Evolutionary conservation across 176 grass and related monocot species (phyloP), one percentile per base, ranked within the genome.

Genomic region (Avena eriantha): DNA sequence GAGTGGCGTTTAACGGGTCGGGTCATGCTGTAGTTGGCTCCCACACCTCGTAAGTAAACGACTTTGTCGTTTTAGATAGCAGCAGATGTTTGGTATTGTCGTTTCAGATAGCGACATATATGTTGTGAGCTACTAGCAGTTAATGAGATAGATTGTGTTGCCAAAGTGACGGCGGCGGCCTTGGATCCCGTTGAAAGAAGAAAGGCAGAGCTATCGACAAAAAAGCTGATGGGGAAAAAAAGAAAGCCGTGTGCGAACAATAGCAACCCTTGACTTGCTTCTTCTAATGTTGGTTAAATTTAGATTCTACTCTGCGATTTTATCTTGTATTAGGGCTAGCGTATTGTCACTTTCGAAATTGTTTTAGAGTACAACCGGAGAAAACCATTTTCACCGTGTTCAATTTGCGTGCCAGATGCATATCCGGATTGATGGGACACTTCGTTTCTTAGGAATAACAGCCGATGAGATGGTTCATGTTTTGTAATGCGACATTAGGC

Each of bases 391-490:
- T 19, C 9, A 46, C 10, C 0, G 0, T 15, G 0, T 48, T 3
- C 18, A 7, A 5, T 61, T 53, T 10, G 2, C 4, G 4, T 1
- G 77, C 3, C 2, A 0, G 14, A 53, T 23, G 53, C 0, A 10
- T 53, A 4, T 12, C 0, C 0, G 0, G 0, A 7, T 1, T 1
- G 8, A 1, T 19, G 1, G 4, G 12, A 22, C 31, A 10, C 0
- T 48, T 0, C 0, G 0, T 17, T 80, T 64, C 41, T 24, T 58
- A n/a, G 19, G 21, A 22, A 58, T 7, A 23, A n/a, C 9, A 3
- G 21, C 4, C 23, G 9, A 60, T 11, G n/a, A 60, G 8, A 23
- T 23, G 10, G 11, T 23, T 10, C 9, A 9, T 11, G 10, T 24
- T 24, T 22, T 11, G 29, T 12, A 29, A 63, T 2, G 22, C 13